phyloP scores from a whole-genome alignment of 495 filamentous ascomycete species.

The Pyrenula aspistea region DNA sequence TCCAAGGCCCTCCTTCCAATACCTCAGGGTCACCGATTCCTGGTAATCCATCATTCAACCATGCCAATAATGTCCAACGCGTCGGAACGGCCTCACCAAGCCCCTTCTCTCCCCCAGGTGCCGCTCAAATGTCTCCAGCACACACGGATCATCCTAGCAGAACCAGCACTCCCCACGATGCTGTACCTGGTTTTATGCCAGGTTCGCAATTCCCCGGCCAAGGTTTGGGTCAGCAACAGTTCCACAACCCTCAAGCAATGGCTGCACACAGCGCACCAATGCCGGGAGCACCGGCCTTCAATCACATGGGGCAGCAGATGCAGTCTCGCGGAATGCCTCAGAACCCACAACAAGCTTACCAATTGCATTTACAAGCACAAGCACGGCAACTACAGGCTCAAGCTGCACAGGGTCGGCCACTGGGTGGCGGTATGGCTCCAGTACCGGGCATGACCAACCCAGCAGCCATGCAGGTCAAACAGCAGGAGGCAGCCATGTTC shows the following conservation, averaged over 20 bases:
- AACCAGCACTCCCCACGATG: slow-evolving; percentile 64
- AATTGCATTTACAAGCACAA: slow-evolving; percentile 46
- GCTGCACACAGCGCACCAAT: slow-evolving; percentile 11
- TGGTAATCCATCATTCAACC: slow-evolving; percentile 61
- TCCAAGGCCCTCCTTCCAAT: slow-evolving; percentile 68
- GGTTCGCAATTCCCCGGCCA: slow-evolving; percentile 38
- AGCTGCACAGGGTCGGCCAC: slow-evolving; percentile 19
- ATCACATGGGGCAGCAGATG: slow-evolving; percentile 36
- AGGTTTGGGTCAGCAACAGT: slow-evolving; percentile 18
- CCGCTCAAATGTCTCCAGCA: slow-evolving; percentile 64
- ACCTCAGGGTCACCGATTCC: slow-evolving; percentile 80
- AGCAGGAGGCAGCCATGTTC: slow-evolving; percentile 33
- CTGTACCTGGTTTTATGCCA: slow-evolving; percentile 43
- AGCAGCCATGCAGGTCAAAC: slow-evolving; percentile 5
- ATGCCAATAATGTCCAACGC: slow-evolving; percentile 55
- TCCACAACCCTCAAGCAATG: background rate
- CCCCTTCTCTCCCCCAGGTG: slow-evolving; percentile 77
- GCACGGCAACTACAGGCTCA: slow-evolving; percentile 55
- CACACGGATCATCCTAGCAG: slow-evolving; percentile 65
- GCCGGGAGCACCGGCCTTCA: slow-evolving; percentile 27
- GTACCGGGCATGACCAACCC: slow-evolving; percentile 22
- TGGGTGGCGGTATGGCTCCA: slow-evolving; percentile 27
- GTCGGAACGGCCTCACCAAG: slow-evolving; percentile 86
- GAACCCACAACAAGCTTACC: slow-evolving; percentile 37
- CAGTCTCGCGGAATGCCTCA: slow-evolving; percentile 33